phyloP scores from a whole-genome alignment of 352 stramenopile genomes.

The Aphanomyces astaci region DNA sequence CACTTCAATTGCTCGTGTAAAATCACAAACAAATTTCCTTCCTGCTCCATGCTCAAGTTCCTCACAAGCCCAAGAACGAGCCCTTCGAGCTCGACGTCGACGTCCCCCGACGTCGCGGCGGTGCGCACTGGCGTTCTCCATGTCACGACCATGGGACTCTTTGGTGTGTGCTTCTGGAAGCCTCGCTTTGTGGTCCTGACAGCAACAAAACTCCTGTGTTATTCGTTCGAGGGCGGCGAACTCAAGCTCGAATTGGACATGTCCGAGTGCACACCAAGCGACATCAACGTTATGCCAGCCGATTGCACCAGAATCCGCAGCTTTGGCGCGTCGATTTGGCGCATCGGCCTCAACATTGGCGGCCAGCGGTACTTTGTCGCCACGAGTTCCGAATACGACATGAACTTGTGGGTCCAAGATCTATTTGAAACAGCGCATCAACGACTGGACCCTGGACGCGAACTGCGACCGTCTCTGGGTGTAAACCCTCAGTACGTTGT shows the following conservation, averaged over 20 bases:
- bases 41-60: neutral
- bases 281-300: conserved; percentile 72
- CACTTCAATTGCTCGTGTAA: neutral
- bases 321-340: conserved; percentile 68
- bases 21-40: neutral
- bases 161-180: conserved; percentile 73
- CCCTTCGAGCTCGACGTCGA: neutral
- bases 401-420: conserved; percentile 81
- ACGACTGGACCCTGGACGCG: neutral
- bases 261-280: conserved; percentile 43
- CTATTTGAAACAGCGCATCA: conserved; percentile 25
- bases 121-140: conserved; percentile 72
- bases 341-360: conserved; percentile 57
- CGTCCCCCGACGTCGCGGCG: conserved; percentile 28
- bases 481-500: neutral
- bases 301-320: conserved; percentile 68
- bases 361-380: conserved; percentile 54
- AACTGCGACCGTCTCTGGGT: neutral
- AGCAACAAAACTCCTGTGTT: conserved; percentile 50
- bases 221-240: conserved; percentile 72
- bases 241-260: conserved; percentile 66
- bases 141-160: conserved; percentile 38
- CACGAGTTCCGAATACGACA: conserved; percentile 68
- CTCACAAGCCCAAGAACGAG: neutral
- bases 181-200: conserved; percentile 73